Percentiles rank a stretch among this genome's conserved stretches.
phyloP scores from a whole-genome alignment of 202 grass and related monocot genomes.

The Musa balbisiana region DNA sequence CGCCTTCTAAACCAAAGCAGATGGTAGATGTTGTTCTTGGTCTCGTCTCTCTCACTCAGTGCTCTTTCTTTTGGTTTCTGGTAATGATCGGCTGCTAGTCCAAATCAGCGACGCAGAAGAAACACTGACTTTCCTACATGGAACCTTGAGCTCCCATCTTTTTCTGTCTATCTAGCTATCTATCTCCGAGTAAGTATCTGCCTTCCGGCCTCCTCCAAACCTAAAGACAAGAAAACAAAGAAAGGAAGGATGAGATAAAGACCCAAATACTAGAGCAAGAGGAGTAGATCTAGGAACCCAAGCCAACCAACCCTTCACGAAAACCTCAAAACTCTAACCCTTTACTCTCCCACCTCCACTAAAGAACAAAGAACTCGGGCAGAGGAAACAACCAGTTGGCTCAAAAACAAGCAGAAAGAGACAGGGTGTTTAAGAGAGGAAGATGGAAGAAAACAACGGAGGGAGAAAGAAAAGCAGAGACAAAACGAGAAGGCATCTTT shows the following conservation, averaged over 20 bases:
- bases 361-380: no score
- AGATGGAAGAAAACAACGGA: background rate
- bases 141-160: background rate
- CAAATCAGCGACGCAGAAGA: background rate
- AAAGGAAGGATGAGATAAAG: background rate
- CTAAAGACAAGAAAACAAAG: background rate
- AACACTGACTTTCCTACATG: background rate
- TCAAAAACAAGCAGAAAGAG: no score
- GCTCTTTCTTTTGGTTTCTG: slow-evolving; percentile 17
- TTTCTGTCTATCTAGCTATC: background rate
- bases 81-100: slow-evolving; percentile 16
- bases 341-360: no score
- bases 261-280: background rate
- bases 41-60: background rate
- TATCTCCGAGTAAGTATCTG: background rate
- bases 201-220: background rate
- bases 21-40: background rate
- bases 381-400: no score
- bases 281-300: no score
- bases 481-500: no score
- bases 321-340: no score
- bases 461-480: no score
- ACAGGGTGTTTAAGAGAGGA: background rate
- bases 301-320: no score
- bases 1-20: background rate